Conservation (phyloP, 345 rosid genomes). For the Salix suchowensis region DNA sequence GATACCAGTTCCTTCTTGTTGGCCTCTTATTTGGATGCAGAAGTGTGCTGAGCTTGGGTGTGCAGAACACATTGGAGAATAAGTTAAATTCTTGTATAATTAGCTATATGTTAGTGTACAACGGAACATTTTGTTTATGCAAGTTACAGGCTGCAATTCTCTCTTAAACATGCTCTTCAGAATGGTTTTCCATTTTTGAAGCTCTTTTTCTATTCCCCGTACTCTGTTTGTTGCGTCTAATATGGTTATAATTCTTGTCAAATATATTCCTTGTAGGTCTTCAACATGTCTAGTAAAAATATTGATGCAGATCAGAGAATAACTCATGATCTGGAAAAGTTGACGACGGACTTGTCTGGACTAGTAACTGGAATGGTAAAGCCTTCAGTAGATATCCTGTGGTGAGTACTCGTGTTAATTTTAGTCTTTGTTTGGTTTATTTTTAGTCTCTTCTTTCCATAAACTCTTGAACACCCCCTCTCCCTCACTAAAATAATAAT, state of each 20-base stretch:
- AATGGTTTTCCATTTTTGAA: neutral
- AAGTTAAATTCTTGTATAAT: neutral
- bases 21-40: slow-evolving; percentile 1
- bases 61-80: slow-evolving; percentile 1
- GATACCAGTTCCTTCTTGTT: neutral
- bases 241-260: neutral
- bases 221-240: neutral
- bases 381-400: slow-evolving; percentile 91
- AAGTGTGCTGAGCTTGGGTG: slow-evolving; percentile 10
- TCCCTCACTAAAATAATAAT: neutral
- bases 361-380: slow-evolving; percentile 97
- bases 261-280: slow-evolving; percentile 45
- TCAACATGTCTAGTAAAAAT: slow-evolving; percentile 76
- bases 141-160: neutral
- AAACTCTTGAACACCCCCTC: neutral
- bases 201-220: neutral
- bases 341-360: slow-evolving; percentile 79
- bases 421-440: neutral
- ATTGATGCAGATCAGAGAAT: slow-evolving; percentile 97
- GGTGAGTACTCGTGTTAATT: slow-evolving; percentile 48
- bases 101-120: neutral
- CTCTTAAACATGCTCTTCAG: neutral
- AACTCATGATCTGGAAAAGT: slow-evolving; percentile 87
- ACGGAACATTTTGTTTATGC: neutral
- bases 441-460: neutral